Percentiles rank a stretch among this genome's conserved stretches.
These are phyloP conservation scores for Cyberlindnera sargentensis DNA, from an alignment of 805 yeast species.

Conservation along the genomic window DNA sequence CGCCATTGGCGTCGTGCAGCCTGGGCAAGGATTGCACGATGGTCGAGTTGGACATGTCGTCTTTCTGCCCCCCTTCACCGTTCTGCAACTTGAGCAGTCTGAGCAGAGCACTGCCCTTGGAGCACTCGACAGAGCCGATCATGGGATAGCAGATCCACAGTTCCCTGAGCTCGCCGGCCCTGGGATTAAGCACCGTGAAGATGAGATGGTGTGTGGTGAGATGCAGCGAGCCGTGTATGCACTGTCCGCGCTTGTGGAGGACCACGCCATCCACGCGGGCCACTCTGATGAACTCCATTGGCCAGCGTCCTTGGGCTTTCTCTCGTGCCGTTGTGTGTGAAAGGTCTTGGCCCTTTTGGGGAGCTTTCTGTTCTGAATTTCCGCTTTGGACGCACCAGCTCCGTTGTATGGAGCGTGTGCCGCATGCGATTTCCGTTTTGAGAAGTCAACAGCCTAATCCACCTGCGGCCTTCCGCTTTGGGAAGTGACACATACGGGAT, in stretches of 20 bases:
- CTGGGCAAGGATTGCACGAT: conserved; percentile 13
- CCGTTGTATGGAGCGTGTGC: no score
- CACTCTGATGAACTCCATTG: conserved; percentile 21
- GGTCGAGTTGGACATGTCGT: conserved; percentile 8
- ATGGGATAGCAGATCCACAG: conserved; percentile 92
- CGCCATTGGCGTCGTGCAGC: conserved; percentile 9
- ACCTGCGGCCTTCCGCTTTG: neutral
- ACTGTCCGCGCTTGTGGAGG: conserved; percentile 50
- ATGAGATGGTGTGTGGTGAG: conserved; percentile 73
- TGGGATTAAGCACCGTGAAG: conserved; percentile 33
- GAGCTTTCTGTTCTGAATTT: no score
- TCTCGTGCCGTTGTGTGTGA: no score
- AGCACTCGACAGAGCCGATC: conserved; percentile 41
- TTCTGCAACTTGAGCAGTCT: conserved; percentile 10
- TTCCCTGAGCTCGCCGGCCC: conserved; percentile 38
- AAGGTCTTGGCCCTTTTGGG: no score
- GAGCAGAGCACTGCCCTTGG: conserved; percentile 41
- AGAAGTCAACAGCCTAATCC: no score
- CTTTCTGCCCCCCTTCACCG: conserved; percentile 4
- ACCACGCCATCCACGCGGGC: conserved; percentile 41
- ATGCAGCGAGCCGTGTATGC: conserved; percentile 54
- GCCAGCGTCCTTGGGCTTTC: no score
- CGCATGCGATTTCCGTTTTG: no score
- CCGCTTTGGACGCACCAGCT: no score
- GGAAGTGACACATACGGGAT: neutral